Base-by-base conservation (phyloP, 2,329 filamentous ascomycete genomes). In the Cladosporium sp. region DNA sequence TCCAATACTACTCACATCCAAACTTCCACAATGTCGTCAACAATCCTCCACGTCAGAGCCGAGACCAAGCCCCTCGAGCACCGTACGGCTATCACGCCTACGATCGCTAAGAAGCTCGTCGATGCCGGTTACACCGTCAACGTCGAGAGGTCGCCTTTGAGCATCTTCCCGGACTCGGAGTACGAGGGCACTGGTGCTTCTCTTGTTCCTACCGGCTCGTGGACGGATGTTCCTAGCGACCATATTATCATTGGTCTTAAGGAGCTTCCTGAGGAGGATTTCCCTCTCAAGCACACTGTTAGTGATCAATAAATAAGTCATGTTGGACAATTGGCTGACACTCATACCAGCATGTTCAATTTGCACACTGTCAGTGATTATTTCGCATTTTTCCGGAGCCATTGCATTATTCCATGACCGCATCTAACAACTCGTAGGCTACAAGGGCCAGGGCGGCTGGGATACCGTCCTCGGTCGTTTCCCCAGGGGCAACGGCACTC, bases 381-480 rank as follows among this genome's bases (percentile, higher is more conserved):
- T 28, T 28, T 3, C 4, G 22, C 4, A 5, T 28, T 28, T 28
- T 28, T 7, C 22, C 5, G 22, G 7, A 28, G 22, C 22, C 22
- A 28, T 28, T 28, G 22, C 22, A 7, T 35, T 2, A 2, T 11
- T 4, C 9, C n/a, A n/a, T 4, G 4, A 35, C 3, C 10, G 34
- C 1, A 35, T 11, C 34, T 38, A 38, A 38, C 35, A 28, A 59
- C 19, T 14, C 9, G n/a, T 22, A 65, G 63, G 63, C 62, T 70
- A 70, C 60, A 70, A 70, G 58, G 61, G 60, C 60, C 89, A 93
- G 72, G 81, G 74, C 28, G 86, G 85, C 28, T 95, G 89, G 88
- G 82, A 88, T 54, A 79, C 81, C 40, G 87, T 89, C 5, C 81
- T 95, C n/a, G 78, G 83, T 53, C 80, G 91, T 52, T 96, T 90